Percentiles rank a stretch among this genome's conserved stretches.
Conservation (phyloP, 192 early-diverging fungal genomes). For the Coemansia reversa region DNA sequence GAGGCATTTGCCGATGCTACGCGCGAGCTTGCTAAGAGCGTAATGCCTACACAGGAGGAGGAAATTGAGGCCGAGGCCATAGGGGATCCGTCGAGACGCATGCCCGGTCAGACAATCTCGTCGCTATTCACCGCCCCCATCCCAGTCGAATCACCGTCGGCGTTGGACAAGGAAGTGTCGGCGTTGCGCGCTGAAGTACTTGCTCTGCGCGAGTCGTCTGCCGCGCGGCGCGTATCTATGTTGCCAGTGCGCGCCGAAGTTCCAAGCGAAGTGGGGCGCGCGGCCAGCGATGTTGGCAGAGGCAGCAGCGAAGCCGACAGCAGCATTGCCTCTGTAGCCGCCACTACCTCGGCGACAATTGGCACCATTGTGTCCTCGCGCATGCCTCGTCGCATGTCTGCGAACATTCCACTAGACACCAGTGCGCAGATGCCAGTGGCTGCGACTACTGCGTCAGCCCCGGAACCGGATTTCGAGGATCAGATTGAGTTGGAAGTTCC, state of each 20-base stretch:
- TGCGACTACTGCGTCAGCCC: not conserved
- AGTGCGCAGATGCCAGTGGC: not conserved
- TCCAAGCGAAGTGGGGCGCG: slow-evolving; percentile 2
- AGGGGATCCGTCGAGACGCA: slow-evolving; percentile 32
- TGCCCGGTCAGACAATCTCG: slow-evolving; percentile 76
- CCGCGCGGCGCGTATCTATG: slow-evolving; percentile 25
- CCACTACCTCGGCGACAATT: slow-evolving; percentile 40
- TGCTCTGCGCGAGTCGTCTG: slow-evolving; percentile 15
- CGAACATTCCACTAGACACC: not conserved
- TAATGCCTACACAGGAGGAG: slow-evolving; percentile 86
- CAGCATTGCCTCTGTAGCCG: slow-evolving; percentile 26
- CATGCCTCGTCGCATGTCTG: slow-evolving; percentile 20
- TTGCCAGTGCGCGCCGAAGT: slow-evolving; percentile 13
- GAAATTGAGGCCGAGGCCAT: slow-evolving; percentile 73
- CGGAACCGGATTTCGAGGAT: slow-evolving; percentile 3
- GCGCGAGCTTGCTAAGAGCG: slow-evolving; percentile 84
- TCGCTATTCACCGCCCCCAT: slow-evolving; percentile 87
- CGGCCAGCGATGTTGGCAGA: slow-evolving; percentile 11
- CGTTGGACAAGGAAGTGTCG: slow-evolving; percentile 34
- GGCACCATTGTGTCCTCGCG: slow-evolving; percentile 28
- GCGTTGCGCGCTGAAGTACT: slow-evolving; percentile 45
- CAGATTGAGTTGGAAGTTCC: slow-evolving; percentile 9
- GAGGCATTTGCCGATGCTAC: slow-evolving; percentile 90
- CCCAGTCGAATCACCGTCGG: slow-evolving; percentile 49
- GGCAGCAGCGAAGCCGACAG: slow-evolving; percentile 11